Conservation (phyloP, 208 protist genomes). For the Crithidia bombi region DNA sequence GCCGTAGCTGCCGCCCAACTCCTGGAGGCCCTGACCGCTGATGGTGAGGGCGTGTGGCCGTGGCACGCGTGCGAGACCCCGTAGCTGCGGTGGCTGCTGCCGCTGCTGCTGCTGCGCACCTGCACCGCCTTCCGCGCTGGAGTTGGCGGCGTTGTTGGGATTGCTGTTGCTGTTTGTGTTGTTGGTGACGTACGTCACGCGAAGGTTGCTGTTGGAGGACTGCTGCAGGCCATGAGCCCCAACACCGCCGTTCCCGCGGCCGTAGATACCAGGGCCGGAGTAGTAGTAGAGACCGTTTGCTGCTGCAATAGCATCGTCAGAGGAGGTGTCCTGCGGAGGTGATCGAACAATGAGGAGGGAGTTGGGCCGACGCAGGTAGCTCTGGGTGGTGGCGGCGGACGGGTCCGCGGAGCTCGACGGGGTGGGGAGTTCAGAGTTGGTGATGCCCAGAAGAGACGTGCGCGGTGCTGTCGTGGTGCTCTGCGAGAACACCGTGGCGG, state of each 20-base stretch:
- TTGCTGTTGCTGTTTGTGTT: conserved; percentile 8
- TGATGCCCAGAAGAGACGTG: conserved; percentile 24
- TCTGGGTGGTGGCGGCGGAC: neutral
- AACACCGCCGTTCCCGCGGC: neutral
- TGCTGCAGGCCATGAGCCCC: conserved; percentile 10
- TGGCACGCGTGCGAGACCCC: conserved; percentile 25
- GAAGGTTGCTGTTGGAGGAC: conserved; percentile 12
- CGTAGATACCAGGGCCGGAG: conserved; percentile 14
- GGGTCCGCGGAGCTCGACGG: conserved; percentile 21
- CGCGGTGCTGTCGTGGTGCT: conserved; percentile 24
- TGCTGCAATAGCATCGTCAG: neutral
- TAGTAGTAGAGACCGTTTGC: conserved; percentile 7
- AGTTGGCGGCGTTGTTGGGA: neutral
- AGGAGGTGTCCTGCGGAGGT: conserved; percentile 19
- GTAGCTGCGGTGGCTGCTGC: conserved; percentile 1
- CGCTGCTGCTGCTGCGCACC: conserved; percentile 28
- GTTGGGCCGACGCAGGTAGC: conserved; percentile 18
- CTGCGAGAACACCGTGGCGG: conserved; percentile 5
- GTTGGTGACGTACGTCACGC: conserved; percentile 30
- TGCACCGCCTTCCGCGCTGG: conserved; percentile 2
- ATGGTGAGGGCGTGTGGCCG: conserved; percentile 22
- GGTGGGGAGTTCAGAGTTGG: conserved; percentile 29
- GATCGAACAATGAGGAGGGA: conserved; percentile 25
- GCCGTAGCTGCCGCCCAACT: conserved; percentile 1
- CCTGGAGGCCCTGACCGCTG: conserved; percentile 1